Evolutionary conservation across 805 yeast genomes (phyloP).

Genomic region (Candida tallmaniae): DNA sequence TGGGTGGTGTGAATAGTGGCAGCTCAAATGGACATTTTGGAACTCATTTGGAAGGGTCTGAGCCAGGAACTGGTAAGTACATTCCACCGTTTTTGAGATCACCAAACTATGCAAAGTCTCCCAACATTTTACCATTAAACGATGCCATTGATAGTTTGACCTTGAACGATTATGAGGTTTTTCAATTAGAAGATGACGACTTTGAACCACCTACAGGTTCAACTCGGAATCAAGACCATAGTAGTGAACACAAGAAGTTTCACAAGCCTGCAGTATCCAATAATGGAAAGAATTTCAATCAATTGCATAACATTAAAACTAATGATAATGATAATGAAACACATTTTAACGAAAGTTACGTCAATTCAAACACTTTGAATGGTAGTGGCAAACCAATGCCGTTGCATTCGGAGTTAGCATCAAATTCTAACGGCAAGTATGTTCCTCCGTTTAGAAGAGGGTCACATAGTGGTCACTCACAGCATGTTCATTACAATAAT

Average conservation of each 20-base stretch:
- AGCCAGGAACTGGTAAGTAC: constrained; percentile 27
- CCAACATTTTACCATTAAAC: constrained; percentile 27
- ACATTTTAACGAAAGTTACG: too few relatives aligned
- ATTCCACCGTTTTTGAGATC: constrained; percentile 41
- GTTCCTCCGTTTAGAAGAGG: constrained; percentile 70
- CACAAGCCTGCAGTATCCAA: background rate
- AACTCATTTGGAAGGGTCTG: background rate
- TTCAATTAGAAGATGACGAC: constrained; percentile 42
- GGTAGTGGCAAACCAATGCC: constrained; percentile 11
- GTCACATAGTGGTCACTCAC: constrained; percentile 22
- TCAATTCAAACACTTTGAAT: background rate
- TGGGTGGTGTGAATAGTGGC: constrained; percentile 1
- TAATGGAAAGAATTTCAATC: background rate
- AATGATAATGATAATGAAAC: constrained; percentile 2
- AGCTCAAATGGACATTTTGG: background rate
- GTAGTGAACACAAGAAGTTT: background rate
- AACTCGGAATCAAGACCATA: background rate
- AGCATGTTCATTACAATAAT: background rate
- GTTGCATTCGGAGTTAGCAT: constrained; percentile 10
- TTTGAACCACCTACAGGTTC: constrained; percentile 15
- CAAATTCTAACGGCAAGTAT: constrained; percentile 47
- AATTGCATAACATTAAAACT: background rate
- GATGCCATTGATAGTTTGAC: constrained; percentile 34
- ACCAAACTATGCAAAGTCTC: constrained; percentile 29
- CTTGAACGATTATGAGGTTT: constrained; percentile 31